Conservation (phyloP, 306 rosid species). For the Cotoneaster glaucophyllus region DNA sequence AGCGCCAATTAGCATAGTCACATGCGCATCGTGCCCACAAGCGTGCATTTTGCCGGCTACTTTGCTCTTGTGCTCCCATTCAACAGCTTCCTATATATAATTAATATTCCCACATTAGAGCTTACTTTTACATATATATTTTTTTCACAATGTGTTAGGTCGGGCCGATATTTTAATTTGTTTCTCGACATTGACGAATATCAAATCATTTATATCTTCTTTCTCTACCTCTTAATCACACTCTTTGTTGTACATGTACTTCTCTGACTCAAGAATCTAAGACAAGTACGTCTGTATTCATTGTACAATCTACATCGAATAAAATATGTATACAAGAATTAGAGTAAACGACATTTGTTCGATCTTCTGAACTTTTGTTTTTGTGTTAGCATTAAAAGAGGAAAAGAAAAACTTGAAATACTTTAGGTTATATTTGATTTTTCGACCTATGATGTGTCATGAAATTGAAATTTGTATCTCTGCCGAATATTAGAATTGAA, state of each 20-base stretch:
- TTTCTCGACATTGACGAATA: no score
- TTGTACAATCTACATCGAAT: background rate
- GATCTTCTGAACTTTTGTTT: background rate
- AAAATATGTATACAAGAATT: background rate
- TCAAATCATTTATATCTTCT: background rate
- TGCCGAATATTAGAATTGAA: background rate
- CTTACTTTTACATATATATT: background rate
- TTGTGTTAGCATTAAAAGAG: no score
- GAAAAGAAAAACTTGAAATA: background rate
- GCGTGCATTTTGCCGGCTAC: conserved; percentile 97
- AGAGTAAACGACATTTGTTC: background rate
- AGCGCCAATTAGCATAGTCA: conserved; percentile 92
- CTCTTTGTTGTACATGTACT: background rate
- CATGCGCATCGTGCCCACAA: conserved; percentile 99
- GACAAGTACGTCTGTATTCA: background rate
- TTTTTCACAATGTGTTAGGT: background rate
- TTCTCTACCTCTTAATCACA: background rate
- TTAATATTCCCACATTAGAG: background rate
- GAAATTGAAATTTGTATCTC: background rate
- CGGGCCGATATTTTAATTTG: background rate
- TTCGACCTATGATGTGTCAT: no score
- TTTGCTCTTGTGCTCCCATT: conserved; percentile 85
- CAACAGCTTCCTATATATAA: conserved; percentile 54
- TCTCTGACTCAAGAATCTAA: background rate
- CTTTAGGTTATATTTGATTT: background rate